A percentile compares a stretch with the other conserved stretches of the same genome.
Conservation (phyloP, 176 grass and related monocot genomes). For the Ananas comosus region DNA sequence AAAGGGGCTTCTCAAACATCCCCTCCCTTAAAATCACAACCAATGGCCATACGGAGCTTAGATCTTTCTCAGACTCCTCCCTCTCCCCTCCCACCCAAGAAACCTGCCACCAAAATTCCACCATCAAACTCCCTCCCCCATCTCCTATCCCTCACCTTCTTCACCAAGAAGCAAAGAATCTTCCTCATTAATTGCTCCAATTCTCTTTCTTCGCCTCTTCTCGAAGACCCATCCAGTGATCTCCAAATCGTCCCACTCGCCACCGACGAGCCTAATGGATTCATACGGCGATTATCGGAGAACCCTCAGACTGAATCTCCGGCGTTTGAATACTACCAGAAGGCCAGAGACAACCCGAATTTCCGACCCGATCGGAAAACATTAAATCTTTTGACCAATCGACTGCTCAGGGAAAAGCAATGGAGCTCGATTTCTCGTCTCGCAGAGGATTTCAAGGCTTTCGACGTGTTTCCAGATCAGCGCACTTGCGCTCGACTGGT, state of each 20-base stretch:
- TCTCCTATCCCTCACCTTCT: conserved; percentile 22
- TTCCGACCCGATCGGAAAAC: conserved; percentile 58
- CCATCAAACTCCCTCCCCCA: conserved; percentile 23
- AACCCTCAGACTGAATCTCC: conserved; percentile 66
- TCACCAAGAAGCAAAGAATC: conserved; percentile 24
- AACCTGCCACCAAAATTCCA: conserved; percentile 27
- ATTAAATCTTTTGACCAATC: conserved; percentile 33
- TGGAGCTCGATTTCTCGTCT: conserved; percentile 56
- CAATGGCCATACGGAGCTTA: conserved; percentile 81
- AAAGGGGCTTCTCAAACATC: not conserved
- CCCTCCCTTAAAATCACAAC: not conserved
- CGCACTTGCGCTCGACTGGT: conserved; percentile 56
- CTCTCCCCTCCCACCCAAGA: conserved; percentile 32
- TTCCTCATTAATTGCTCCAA: conserved; percentile 47
- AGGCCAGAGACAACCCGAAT: conserved; percentile 47
- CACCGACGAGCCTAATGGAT: conserved; percentile 27
- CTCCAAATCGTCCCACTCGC: conserved; percentile 27
- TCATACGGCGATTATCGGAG: conserved; percentile 51
- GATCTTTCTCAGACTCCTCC: conserved; percentile 41
- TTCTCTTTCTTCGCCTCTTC: conserved; percentile 53
- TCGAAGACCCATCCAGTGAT: conserved; percentile 42
- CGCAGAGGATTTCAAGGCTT: conserved; percentile 34
- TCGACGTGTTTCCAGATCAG: conserved; percentile 50
- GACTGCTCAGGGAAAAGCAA: conserved; percentile 49
- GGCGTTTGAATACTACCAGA: conserved; percentile 63